Conservation (phyloP, 495 filamentous ascomycete species). For the Zalerion maritima region DNA sequence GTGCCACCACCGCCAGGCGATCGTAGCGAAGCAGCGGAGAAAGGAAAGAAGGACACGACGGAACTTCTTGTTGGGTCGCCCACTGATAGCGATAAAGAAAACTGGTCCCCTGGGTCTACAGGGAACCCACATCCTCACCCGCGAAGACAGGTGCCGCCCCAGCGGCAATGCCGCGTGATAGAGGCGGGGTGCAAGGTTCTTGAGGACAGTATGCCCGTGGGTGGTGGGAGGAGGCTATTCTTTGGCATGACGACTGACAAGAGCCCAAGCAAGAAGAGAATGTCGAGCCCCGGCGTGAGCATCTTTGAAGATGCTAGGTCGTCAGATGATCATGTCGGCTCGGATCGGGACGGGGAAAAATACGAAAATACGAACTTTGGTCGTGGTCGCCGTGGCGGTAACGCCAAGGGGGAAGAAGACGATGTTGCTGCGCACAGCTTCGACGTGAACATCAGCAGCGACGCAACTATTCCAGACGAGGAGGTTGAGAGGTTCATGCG, state of each 20-base stretch:
- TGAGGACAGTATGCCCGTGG: no score
- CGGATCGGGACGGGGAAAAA: background rate
- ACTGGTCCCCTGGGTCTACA: conserved; percentile 50
- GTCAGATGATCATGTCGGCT: no score
- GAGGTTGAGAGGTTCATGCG: conserved; percentile 60
- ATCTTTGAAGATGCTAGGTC: no score
- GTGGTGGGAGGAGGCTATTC: no score
- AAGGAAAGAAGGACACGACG: conserved; percentile 26
- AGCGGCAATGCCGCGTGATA: conserved; percentile 3
- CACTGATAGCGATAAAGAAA: conserved; percentile 85
- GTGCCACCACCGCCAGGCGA: conserved; percentile 2
- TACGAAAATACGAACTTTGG: no score
- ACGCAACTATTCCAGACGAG: conserved; percentile 29
- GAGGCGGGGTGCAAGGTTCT: conserved; percentile 20
- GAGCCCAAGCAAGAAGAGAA: no score
- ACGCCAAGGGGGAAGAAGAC: conserved; percentile 7
- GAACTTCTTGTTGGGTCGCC: conserved; percentile 16
- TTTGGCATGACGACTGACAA: no score
- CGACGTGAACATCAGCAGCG: conserved; percentile 19
- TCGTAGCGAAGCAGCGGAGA: conserved; percentile 20
- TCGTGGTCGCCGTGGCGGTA: conserved; percentile 1
- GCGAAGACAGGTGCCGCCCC: conserved; percentile 5
- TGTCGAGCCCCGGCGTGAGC: no score
- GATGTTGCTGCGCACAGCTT: conserved; percentile 5
- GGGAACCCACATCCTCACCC: conserved; percentile 23